A percentile compares a stretch with the other conserved stretches of the same genome.
Evolutionary conservation across 2,329 filamentous ascomycete genomes (phyloP).

Genomic region (Hysterium pulicare): DNA sequence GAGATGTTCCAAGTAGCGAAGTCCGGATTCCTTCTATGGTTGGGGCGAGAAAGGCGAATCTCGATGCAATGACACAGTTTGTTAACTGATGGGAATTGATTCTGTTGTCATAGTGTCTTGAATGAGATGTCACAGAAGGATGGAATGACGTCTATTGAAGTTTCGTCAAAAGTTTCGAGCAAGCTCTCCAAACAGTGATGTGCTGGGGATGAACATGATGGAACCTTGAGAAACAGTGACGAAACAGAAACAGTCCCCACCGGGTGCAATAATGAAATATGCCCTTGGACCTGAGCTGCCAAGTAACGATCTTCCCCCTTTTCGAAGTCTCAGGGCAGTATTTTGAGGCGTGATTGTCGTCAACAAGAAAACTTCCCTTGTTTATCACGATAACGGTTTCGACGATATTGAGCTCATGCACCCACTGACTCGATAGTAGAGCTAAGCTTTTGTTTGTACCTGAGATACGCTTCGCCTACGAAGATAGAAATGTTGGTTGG

Average conservation of each 20-base stretch:
- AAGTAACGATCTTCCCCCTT: too few relatives aligned
- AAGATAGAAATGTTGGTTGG: background rate
- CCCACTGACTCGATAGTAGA: background rate
- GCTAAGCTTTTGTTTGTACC: slow-evolving; percentile 1
- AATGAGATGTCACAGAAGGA: too few relatives aligned
- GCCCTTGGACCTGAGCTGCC: too few relatives aligned
- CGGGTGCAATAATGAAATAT: background rate
- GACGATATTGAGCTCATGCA: background rate
- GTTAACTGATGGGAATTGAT: too few relatives aligned
- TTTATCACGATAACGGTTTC: slow-evolving; percentile 1
- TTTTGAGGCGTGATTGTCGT: background rate
- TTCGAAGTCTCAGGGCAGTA: too few relatives aligned
- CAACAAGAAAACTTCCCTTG: background rate
- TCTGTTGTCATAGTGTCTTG: too few relatives aligned
- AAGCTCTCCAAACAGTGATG: background rate
- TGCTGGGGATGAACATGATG: background rate
- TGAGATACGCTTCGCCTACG: background rate
- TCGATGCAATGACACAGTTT: too few relatives aligned
- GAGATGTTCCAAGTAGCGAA: too few relatives aligned
- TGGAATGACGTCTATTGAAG: too few relatives aligned
- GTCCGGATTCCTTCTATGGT: too few relatives aligned
- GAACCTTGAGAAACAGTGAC: background rate
- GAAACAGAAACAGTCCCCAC: background rate
- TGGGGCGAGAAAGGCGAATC: too few relatives aligned
- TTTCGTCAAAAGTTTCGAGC: slow-evolving; percentile 2